Evolutionary conservation across 768 basidiomycete species (phyloP), one percentile per base, ranked within the genome.

Genomic region (Dentipellis sp.): DNA sequence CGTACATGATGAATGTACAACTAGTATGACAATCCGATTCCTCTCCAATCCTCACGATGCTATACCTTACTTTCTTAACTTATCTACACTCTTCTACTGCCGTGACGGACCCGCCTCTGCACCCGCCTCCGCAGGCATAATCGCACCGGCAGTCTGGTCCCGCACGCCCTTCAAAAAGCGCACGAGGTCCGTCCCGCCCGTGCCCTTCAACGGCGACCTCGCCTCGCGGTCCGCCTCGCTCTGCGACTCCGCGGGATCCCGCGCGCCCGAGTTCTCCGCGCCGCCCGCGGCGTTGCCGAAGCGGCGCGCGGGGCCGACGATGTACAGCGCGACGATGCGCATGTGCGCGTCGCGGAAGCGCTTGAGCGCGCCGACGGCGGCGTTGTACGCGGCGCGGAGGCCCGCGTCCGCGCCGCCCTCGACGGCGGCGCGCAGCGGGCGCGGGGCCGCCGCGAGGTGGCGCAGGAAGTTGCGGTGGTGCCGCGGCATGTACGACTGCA

Each of bases 401-500:
- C 52, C 59, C 6, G 56, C 47, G 45, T 66, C 63, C 5, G 54
- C 60, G 16, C 54, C 54, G 17, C 35, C 21, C 22, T 56, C 34
- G 1, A 82, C 79, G 54, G 80, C 66, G 3, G 59, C 59, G 17
- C 81, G 76, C 12, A 83, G 66, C 1, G 78, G 74, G 3, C 78
- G 78, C 11, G 75, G 76, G 56, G 66, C 71, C n/a, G 68, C 65
- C 6, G 69, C 63, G 37, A 84, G 75, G 63, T 82, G 80, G 6
- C 66, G 66, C 12, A 84, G 72, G 72, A 83, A 84, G 12, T 74
- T 68, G 19, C 82, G 78, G 65, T 83, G 81, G 56, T 78, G 75
- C 1, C 76, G 72, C 0, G 83, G 82, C 82, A 84, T 83, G 70
- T 84, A 83, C 19, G 67, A 62, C 57, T 77, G 69, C 81, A 82